Conservation (phyloP, 2,329 filamentous ascomycete species). For the Elsinoe arachidis region DNA sequence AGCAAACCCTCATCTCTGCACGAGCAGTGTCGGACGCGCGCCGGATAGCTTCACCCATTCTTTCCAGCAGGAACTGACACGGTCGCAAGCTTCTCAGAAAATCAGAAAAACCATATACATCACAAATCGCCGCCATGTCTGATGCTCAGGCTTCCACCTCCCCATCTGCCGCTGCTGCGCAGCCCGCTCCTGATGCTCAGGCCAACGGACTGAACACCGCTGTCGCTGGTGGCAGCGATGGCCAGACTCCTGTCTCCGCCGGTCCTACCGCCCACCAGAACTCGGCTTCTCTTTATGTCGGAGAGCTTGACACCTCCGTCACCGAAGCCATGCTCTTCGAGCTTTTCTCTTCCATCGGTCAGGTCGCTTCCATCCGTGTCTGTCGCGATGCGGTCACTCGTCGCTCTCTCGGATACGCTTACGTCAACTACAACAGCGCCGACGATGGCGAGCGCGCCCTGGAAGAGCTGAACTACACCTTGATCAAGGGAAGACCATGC, state of each 20-base stretch:
- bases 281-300: constrained; percentile 96
- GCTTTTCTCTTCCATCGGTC: constrained; percentile 98
- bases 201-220: constrained; percentile 46
- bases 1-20: constrained; percentile 2
- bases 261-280: constrained; percentile 63
- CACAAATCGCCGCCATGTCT: constrained; percentile 26
- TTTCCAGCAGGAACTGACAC: neutral
- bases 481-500: constrained; percentile 98
- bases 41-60: neutral
- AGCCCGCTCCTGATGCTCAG: constrained; percentile 58
- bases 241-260: constrained; percentile 61
- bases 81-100: constrained; percentile 1
- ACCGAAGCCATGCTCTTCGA: constrained; percentile 99
- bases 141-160: constrained; percentile 40
- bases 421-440: constrained; percentile 99
- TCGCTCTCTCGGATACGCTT: constrained; percentile 96
- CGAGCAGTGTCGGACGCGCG: neutral
- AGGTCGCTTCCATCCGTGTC: constrained; percentile 97
- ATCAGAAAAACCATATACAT: neutral
- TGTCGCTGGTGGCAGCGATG: constrained; percentile 53
- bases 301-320: constrained; percentile 93
- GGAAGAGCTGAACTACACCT: constrained; percentile 98
- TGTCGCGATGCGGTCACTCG: constrained; percentile 98
- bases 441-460: constrained; percentile 94
- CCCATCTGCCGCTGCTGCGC: constrained; percentile 62